phyloP scores from a whole-genome alignment of 352 stramenopile genomes.

The Phytophthora pseudosyringae region DNA sequence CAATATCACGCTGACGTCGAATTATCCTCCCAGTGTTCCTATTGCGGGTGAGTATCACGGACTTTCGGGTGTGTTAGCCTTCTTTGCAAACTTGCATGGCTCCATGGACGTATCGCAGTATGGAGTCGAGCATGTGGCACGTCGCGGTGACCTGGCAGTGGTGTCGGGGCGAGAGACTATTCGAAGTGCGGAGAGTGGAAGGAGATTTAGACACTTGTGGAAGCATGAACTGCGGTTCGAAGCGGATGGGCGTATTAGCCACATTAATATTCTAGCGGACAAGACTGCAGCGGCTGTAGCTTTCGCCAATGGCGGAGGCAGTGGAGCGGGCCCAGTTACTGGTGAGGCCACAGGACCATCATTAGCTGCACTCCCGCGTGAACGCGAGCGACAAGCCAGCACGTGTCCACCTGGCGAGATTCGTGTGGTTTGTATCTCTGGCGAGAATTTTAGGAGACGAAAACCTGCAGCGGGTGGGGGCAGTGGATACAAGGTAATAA shows the following conservation, averaged over 20 bases:
- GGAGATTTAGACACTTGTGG: slow-evolving; percentile 84
- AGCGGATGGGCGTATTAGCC: slow-evolving; percentile 77
- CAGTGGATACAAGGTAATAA: slow-evolving; percentile 68
- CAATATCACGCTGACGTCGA: slow-evolving; percentile 79
- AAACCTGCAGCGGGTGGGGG: slow-evolving; percentile 49
- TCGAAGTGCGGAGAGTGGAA: slow-evolving; percentile 66
- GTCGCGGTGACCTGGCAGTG: slow-evolving; percentile 74
- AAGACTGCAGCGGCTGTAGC: slow-evolving; percentile 79
- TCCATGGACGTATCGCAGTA: slow-evolving; percentile 79
- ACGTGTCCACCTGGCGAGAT: slow-evolving; percentile 83
- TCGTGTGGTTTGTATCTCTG: slow-evolving; percentile 82
- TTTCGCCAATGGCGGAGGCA: slow-evolving; percentile 57
- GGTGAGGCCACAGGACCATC: slow-evolving; percentile 49
- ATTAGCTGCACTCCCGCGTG: slow-evolving; percentile 63
- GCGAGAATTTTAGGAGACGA: slow-evolving; percentile 45
- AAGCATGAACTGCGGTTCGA: slow-evolving; percentile 86
- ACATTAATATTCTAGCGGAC: slow-evolving; percentile 89
- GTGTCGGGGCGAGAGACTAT: slow-evolving; percentile 83
- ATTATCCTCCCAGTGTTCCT: slow-evolving; percentile 74
- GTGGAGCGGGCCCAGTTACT: slow-evolving; percentile 36
- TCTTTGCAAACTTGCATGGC: slow-evolving; percentile 75
- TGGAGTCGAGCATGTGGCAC: slow-evolving; percentile 70
- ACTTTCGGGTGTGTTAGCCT: slow-evolving; percentile 64
- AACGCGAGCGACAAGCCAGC: slow-evolving; percentile 61
- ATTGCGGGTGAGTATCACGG: slow-evolving; percentile 78